Conservation (phyloP, 352 stramenopile genomes). For the Pythium brassicae region DNA sequence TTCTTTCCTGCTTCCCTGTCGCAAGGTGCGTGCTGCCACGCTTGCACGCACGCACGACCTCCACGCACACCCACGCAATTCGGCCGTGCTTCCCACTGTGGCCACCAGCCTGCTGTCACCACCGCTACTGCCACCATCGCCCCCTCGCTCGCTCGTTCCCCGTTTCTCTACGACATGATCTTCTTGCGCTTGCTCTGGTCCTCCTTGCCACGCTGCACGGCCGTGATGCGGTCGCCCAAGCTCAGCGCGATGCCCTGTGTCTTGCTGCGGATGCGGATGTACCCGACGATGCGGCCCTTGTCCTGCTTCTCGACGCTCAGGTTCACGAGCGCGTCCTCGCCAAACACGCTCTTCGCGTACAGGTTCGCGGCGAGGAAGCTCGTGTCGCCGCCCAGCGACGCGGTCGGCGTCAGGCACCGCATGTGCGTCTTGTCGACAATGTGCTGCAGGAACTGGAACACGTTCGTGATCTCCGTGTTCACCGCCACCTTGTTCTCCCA, state of each 20-base stretch:
- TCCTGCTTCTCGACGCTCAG: constrained; percentile 99
- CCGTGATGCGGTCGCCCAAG: constrained; percentile 98
- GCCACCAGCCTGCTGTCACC: background rate
- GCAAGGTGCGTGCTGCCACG: background rate
- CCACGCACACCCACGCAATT: background rate
- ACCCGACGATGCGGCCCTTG: constrained; percentile 95
- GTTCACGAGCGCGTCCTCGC: constrained; percentile 99
- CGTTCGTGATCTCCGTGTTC: constrained; percentile 96
- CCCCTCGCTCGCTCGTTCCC: background rate
- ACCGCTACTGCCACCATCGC: background rate
- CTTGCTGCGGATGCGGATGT: constrained; percentile 99
- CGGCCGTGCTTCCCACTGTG: background rate
- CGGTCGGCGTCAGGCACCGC: constrained; percentile 96
- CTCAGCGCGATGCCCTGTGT: constrained; percentile 99
- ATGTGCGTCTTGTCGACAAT: constrained; percentile 99
- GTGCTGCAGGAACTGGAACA: constrained; percentile 98
- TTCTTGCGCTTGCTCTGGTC: constrained; percentile 86
- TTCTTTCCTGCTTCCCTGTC: background rate
- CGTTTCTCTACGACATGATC: constrained; percentile 44
- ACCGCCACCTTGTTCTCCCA: constrained; percentile 99
- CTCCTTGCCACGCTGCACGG: constrained; percentile 90
- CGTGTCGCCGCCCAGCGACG: constrained; percentile 84
- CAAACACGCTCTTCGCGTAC: constrained; percentile 91
- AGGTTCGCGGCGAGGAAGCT: constrained; percentile 94
- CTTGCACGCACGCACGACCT: background rate